Percentiles rank a stretch among this genome's conserved stretches.
Conservation (phyloP, 805 yeast species). For the Yamadazyma endophytica region DNA sequence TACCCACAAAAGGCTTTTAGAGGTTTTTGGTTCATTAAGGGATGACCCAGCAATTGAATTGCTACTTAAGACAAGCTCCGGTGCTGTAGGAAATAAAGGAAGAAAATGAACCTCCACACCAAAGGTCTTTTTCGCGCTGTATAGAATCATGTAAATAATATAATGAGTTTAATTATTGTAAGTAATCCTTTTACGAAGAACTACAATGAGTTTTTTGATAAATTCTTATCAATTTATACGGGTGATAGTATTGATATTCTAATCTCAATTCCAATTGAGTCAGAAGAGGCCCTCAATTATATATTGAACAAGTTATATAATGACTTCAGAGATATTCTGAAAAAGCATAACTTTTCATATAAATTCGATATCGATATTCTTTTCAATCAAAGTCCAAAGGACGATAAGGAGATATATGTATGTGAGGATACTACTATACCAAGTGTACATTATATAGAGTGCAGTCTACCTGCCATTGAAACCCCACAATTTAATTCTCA, state of each 20-base stretch:
- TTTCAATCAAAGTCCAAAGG: conserved; percentile 15
- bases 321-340: conserved; percentile 15
- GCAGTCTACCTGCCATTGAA: not conserved
- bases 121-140: no score
- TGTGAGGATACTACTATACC: not conserved
- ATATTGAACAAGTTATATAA: conserved; percentile 27
- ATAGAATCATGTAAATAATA: no score
- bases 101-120: no score
- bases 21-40: no score
- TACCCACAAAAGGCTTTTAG: no score
- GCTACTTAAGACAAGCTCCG: no score
- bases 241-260: no score
- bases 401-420: conserved; percentile 1
- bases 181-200: conserved; percentile 6
- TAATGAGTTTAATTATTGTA: conserved; percentile 7
- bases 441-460: not conserved
- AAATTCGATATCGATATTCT: conserved; percentile 26
- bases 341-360: conserved; percentile 21
- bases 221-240: no score
- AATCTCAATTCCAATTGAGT: no score
- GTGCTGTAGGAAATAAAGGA: no score
- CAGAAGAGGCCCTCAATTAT: conserved; percentile 20
- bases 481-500: not conserved
- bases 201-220: conserved; percentile 6
- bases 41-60: no score